These are phyloP conservation scores for Leccinum griseonigrum DNA, from an alignment of 1,284 basidiomycete genomes.

Conservation along the genomic window DNA sequence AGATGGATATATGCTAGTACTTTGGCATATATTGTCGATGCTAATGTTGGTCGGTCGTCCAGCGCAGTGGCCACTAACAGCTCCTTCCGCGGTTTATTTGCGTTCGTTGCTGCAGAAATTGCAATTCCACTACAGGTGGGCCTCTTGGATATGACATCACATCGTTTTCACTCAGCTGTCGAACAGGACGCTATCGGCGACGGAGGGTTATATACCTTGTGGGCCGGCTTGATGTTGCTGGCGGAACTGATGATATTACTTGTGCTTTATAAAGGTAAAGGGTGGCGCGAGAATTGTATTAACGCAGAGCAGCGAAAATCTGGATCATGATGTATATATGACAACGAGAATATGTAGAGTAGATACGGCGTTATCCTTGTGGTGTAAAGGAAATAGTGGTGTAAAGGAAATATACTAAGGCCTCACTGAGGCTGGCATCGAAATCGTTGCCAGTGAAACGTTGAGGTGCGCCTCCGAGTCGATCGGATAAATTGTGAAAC, in stretches of 20 bases:
- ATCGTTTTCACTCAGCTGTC: neutral
- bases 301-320: conserved; percentile 16
- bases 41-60: conserved; percentile 71
- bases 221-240: conserved; percentile 51
- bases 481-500: no score
- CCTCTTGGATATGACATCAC: neutral
- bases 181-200: conserved; percentile 55
- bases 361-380: neutral
- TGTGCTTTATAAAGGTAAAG: conserved; percentile 42
- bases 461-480: no score
- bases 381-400: neutral
- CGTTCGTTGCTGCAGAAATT: conserved; percentile 70
- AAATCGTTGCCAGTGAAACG: no score
- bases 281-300: conserved; percentile 33
- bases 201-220: conserved; percentile 61
- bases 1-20: conserved; percentile 73
- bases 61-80: conserved; percentile 73
- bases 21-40: conserved; percentile 76
- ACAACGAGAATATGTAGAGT: neutral
- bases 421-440: no score
- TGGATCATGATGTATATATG: conserved; percentile 3
- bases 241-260: conserved; percentile 41
- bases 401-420: no score
- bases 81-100: conserved; percentile 63
- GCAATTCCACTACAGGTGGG: conserved; percentile 42